Evolutionary conservation across 495 filamentous ascomycete species (phyloP), one percentile per base, ranked within the genome.

Genomic region (Venustampulla echinocandica): DNA sequence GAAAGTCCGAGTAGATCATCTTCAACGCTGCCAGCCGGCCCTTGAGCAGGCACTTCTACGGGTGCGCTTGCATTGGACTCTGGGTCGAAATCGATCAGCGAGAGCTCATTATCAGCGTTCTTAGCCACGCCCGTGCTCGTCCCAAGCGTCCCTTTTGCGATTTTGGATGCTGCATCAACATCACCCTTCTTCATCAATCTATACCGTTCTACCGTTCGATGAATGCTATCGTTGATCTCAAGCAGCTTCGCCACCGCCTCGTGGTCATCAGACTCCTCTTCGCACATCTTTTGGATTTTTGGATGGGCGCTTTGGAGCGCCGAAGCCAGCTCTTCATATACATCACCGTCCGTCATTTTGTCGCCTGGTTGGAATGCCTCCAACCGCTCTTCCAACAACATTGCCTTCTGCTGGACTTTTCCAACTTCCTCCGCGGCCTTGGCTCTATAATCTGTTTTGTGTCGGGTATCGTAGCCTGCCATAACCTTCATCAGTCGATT

Each of bases 211-310:
- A 97, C 84, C 1, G 92, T 97, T 46, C 90, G 81, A 59, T 96
- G 88, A 76, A 98, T 98, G 65, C 88, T 95, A 61, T 98, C 93
- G 59, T 97, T 97, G 52, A 98, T 95, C 63, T 98, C 88, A 30
- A 97, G 70, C 20, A 98, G 67, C 67, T 97, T 96, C 35, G 86
- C 84, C 9, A 98, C 92, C 13, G 92, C 92, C 65, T 96, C 93
- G 38, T 86, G 77, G 59, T 98, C 92, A 32, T 97, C 92, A 11
- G 87, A 95, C 59, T 98, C 92, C 58, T 97, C 92, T 61, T 98
- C 93, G 61, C 93, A 95, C 90, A 98, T 98, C 67, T 83, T 95
- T 58, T 95, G 89, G 46, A 97, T 98, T 69, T 98, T 97, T 1
- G 92, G 93, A 44, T 97, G 93, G 10, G 92, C 93, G 54, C 86